Conservation (phyloP, 2,329 filamentous ascomycete genomes). For the Pseudohalonectria lignicola region DNA sequence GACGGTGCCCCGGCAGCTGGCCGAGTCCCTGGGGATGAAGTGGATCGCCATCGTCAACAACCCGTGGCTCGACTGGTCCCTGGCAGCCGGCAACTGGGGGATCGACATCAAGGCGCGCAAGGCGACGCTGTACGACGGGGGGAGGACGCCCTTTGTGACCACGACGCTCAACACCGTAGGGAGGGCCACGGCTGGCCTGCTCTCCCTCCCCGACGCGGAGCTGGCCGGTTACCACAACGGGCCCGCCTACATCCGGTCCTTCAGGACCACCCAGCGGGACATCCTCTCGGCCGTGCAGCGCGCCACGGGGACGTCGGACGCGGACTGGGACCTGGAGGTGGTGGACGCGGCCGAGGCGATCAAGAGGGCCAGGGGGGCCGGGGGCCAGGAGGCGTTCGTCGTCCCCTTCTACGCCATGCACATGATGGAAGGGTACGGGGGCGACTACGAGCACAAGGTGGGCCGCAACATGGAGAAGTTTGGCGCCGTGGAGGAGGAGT, state of each 20-base stretch:
- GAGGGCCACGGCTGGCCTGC: conserved; percentile 23
- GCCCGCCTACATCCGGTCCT: conserved; percentile 40
- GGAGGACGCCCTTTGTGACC: conserved; percentile 41
- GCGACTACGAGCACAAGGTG: conserved; percentile 1
- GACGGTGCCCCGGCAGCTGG: conserved; percentile 5
- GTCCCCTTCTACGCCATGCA: conserved; percentile 1
- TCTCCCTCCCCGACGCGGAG: conserved; percentile 24
- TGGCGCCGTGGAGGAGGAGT: conserved; percentile 1
- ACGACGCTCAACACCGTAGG: conserved; percentile 48
- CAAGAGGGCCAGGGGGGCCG: background rate
- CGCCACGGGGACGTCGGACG: conserved; percentile 43
- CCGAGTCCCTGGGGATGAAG: conserved; percentile 22
- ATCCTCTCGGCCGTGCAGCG: conserved; percentile 52
- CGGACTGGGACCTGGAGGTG: conserved; percentile 46
- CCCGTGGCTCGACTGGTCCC: conserved; percentile 42
- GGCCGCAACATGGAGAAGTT: background rate
- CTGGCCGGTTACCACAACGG: background rate
- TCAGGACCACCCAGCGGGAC: conserved; percentile 48
- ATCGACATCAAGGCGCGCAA: conserved; percentile 13
- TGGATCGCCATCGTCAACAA: conserved; percentile 26
- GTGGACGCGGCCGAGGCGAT: background rate
- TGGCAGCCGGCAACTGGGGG: conserved; percentile 19
- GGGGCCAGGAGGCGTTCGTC: background rate
- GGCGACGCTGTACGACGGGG: conserved; percentile 38
- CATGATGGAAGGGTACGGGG: background rate